Evolutionary conservation across 768 basidiomycete species (phyloP).

Genomic region (Hygrophoropsis aurantiaca): DNA sequence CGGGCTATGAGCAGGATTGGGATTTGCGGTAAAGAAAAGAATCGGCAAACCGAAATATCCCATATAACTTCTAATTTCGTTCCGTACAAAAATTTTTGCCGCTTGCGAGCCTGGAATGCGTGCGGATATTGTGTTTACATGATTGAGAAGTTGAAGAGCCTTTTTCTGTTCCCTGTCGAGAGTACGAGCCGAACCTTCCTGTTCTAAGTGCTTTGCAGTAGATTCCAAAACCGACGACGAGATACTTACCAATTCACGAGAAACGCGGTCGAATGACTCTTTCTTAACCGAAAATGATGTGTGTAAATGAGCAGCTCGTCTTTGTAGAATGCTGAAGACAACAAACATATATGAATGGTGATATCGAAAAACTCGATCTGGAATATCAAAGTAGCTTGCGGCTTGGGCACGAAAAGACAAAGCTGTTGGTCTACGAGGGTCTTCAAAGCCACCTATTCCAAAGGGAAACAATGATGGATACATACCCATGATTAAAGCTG

Average conservation of each 20-base stretch:
- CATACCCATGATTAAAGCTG: constrained; percentile 27
- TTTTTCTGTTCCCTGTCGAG: constrained; percentile 13
- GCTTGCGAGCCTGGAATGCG: constrained; percentile 30
- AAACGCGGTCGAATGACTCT: constrained; percentile 7
- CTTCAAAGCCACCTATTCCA: constrained; percentile 33
- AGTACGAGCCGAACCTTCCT: constrained; percentile 2
- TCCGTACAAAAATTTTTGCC: constrained; percentile 20
- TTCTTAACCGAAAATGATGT: constrained; percentile 20
- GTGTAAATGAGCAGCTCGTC: constrained; percentile 19
- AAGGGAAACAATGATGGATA: constrained; percentile 31
- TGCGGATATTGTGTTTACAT: constrained; percentile 31
- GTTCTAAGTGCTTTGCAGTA: constrained; percentile 9
- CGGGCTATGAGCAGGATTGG: constrained; percentile 18
- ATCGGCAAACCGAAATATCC: constrained; percentile 28
- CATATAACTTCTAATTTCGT: constrained; percentile 26
- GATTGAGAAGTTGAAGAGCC: constrained; percentile 20
- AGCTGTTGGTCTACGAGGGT: neutral
- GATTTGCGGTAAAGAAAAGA: constrained; percentile 28
- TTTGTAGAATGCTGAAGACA: constrained; percentile 24
- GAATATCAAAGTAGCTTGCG: constrained; percentile 16
- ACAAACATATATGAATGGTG: constrained; percentile 29
- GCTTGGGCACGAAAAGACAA: constrained; percentile 23
- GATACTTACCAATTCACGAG: constrained; percentile 9
- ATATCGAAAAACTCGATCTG: constrained; percentile 17
- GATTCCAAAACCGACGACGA: neutral